Percentiles rank a stretch among this genome's conserved stretches.
These are phyloP conservation scores for Cyclotella atomus DNA, from an alignment of 108 stramenopile genomes.

Conservation along the genomic window DNA sequence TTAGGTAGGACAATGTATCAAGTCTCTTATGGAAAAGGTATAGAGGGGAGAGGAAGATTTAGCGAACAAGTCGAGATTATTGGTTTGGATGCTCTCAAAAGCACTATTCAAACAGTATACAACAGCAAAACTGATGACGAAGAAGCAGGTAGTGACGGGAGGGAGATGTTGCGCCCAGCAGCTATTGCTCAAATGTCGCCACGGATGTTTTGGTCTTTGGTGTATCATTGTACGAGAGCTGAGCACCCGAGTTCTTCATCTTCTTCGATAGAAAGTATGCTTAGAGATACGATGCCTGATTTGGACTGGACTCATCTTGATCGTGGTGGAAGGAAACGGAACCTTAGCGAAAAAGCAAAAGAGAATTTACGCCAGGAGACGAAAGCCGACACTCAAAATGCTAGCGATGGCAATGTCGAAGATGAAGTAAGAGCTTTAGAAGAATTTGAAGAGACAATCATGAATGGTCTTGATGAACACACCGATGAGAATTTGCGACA, in stretches of 20 bases:
- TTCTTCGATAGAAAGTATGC: conserved; percentile 54
- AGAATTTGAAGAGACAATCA: conserved; percentile 50
- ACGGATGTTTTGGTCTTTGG: conserved; percentile 74
- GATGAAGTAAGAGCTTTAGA: conserved; percentile 36
- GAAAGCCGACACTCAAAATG: not conserved
- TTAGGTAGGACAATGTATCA: conserved; percentile 36
- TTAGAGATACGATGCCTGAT: conserved; percentile 58
- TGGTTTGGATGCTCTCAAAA: conserved; percentile 62
- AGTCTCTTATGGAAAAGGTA: conserved; percentile 67
- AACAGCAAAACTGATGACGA: conserved; percentile 7
- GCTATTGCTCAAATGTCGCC: conserved; percentile 79
- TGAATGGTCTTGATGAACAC: conserved; percentile 46
- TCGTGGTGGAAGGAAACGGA: conserved; percentile 63
- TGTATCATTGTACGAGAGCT: conserved; percentile 44
- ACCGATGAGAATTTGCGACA: conserved; percentile 65
- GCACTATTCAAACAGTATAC: conserved; percentile 68
- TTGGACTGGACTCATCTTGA: conserved; percentile 85
- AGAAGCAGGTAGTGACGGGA: conserved; percentile 41
- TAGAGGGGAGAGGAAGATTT: conserved; percentile 71
- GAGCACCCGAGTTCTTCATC: conserved; percentile 1
- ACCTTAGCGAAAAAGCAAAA: conserved; percentile 78
- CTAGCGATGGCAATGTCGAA: conserved; percentile 12
- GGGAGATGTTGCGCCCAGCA: conserved; percentile 71
- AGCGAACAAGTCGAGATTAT: conserved; percentile 77
- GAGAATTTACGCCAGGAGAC: conserved; percentile 67